Conservation (phyloP, 352 stramenopile species). For the Phytophthora kernoviae region DNA sequence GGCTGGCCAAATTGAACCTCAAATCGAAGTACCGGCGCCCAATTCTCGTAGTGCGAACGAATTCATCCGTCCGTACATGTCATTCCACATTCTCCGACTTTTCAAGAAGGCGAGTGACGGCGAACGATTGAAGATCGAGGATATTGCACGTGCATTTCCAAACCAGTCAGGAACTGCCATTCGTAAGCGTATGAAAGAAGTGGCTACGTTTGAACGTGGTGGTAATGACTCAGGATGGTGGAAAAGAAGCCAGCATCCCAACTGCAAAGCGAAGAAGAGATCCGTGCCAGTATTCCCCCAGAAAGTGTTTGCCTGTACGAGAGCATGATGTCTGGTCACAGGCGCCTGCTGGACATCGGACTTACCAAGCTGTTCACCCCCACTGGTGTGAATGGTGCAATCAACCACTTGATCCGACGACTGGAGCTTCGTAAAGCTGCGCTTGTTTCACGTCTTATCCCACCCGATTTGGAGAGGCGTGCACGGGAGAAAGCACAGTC, state of each 20-base stretch:
- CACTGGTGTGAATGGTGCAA: conserved; percentile 71
- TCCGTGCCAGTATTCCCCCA: conserved; percentile 70
- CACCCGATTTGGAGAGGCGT: conserved; percentile 52
- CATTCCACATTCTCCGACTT: conserved; percentile 81
- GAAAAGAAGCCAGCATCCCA: conserved; percentile 77
- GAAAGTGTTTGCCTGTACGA: conserved; percentile 88
- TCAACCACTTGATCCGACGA: conserved; percentile 74
- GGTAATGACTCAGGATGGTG: conserved; percentile 85
- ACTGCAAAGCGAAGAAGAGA: conserved; percentile 78
- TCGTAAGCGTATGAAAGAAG: conserved; percentile 87
- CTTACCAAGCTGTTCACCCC: conserved; percentile 83
- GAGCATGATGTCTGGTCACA: conserved; percentile 88
- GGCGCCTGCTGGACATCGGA: conserved; percentile 76
- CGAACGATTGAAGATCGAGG: conserved; percentile 83
- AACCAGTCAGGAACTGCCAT: conserved; percentile 84
- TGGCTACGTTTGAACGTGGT: conserved; percentile 84
- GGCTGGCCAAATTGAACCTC: conserved; percentile 79
- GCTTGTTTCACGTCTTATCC: conserved; percentile 56
- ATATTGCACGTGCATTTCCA: conserved; percentile 80
- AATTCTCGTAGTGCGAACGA: conserved; percentile 84
- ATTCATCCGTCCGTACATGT: conserved; percentile 89
- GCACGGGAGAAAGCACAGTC: conserved; percentile 67
- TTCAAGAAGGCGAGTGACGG: conserved; percentile 86
- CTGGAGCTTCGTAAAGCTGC: conserved; percentile 71
- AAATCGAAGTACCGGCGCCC: conserved; percentile 82